Conservation (phyloP, 768 basidiomycete species). For the Lentinula boryana region DNA sequence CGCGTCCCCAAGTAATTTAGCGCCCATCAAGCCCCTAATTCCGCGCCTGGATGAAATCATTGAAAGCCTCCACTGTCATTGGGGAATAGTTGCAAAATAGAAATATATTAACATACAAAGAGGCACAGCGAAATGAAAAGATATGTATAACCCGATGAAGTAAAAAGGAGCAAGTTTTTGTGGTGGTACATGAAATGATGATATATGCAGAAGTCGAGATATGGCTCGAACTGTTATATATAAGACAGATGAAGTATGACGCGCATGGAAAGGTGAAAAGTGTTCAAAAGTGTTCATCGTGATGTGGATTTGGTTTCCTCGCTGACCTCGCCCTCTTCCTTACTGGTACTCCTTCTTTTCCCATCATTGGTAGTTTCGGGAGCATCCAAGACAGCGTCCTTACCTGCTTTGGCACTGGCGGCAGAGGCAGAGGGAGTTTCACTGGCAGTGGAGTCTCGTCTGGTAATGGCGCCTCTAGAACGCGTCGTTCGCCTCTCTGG, state of each 20-base stretch:
- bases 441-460: slow-evolving; percentile 5
- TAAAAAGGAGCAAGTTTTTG: background rate
- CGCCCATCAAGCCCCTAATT: background rate
- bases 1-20: background rate
- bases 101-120: no score
- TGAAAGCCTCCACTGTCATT: background rate
- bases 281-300: background rate
- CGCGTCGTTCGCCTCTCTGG: slow-evolving; percentile 6
- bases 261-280: background rate
- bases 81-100: background rate
- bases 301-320: slow-evolving; percentile 3
- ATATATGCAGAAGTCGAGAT: background rate
- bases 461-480: background rate
- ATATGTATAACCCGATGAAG: no score
- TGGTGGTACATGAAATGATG: background rate
- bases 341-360: slow-evolving; percentile 1
- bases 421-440: slow-evolving; percentile 1
- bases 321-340: slow-evolving; percentile 6
- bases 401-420: background rate
- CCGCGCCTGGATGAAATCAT: background rate
- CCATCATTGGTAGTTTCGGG: background rate
- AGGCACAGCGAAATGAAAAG: no score
- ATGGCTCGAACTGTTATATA: background rate
- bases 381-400: background rate
- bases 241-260: background rate